Evolutionary conservation across 352 stramenopile species (phyloP).

Genomic region (Phytopythium ostracodes): DNA sequence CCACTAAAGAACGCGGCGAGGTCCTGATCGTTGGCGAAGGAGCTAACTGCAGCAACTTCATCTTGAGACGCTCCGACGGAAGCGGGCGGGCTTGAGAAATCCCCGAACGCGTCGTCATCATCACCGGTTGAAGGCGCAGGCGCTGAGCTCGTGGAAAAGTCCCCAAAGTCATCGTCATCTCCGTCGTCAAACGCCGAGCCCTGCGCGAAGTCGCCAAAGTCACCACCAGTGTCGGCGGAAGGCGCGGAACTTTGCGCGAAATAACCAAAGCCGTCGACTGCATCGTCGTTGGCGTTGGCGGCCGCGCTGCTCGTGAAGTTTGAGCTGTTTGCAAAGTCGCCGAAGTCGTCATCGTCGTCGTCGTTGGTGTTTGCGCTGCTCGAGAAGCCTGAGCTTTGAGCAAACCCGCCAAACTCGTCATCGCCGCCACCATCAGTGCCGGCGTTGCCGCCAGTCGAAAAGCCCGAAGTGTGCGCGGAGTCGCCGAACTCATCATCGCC

Average conservation of each 20-base stretch:
- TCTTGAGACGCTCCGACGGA: neutral
- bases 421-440: slow-evolving; percentile 12
- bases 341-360: slow-evolving; percentile 23
- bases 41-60: neutral
- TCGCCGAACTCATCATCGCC: slow-evolving; percentile 8
- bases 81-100: slow-evolving; percentile 13
- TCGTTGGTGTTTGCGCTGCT: neutral
- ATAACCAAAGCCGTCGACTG: slow-evolving; percentile 30
- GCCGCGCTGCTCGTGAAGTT: neutral
- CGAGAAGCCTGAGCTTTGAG: slow-evolving; percentile 6
- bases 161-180: slow-evolving; percentile 27
- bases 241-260: slow-evolving; percentile 23
- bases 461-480: slow-evolving; percentile 9
- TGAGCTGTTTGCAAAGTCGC: slow-evolving; percentile 30
- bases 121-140: neutral
- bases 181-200: slow-evolving; percentile 11
- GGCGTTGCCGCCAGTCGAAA: slow-evolving; percentile 8
- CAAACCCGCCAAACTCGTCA: slow-evolving; percentile 44
- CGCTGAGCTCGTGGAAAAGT: slow-evolving; percentile 28
- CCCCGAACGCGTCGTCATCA: slow-evolving; percentile 28
- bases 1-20: neutral
- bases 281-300: slow-evolving; percentile 1
- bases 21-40: neutral
- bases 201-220: slow-evolving; percentile 16
- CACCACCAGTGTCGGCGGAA: neutral